These are phyloP conservation scores for Xylaria sp. DNA, from an alignment of 2,329 filamentous ascomycete genomes.

Conservation along the genomic window DNA sequence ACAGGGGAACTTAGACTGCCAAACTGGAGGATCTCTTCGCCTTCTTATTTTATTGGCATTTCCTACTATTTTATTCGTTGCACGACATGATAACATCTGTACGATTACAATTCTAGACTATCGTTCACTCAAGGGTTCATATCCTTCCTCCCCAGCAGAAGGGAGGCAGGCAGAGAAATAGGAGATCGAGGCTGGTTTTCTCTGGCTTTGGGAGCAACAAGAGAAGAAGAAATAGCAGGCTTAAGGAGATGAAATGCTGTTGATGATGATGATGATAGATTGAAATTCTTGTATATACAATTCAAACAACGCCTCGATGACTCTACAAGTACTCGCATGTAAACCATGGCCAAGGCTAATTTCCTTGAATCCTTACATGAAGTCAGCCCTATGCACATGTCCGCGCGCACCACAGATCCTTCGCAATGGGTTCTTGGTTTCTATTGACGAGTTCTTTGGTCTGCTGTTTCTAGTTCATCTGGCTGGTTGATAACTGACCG, in stretches of 20 bases:
- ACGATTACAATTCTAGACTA: constrained; percentile 48
- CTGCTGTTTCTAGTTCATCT: no score
- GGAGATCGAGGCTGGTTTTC: constrained; percentile 1
- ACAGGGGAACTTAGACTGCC: constrained; percentile 35
- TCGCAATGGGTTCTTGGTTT: no score
- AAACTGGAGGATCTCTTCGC: constrained; percentile 34
- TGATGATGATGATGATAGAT: constrained; percentile 36
- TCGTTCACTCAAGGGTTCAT: constrained; percentile 43
- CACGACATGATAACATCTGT: constrained; percentile 35
- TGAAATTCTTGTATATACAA: constrained; percentile 44
- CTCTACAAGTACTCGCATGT: neutral
- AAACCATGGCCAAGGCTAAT: neutral
- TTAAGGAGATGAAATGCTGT: constrained; percentile 16
- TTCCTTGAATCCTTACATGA: no score
- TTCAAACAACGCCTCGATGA: neutral
- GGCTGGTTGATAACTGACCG: no score
- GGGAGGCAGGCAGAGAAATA: constrained; percentile 24
- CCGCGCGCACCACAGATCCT: no score
- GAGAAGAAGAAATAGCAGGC: neutral
- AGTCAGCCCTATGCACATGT: no score
- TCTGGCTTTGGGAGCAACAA: constrained; percentile 12
- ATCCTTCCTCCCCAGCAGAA: constrained; percentile 34
- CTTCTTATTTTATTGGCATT: constrained; percentile 1
- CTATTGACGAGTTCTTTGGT: no score
- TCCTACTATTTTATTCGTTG: neutral